phyloP scores from a whole-genome alignment of 2,329 filamentous ascomycete genomes.

The Sporothrix pallida region DNA sequence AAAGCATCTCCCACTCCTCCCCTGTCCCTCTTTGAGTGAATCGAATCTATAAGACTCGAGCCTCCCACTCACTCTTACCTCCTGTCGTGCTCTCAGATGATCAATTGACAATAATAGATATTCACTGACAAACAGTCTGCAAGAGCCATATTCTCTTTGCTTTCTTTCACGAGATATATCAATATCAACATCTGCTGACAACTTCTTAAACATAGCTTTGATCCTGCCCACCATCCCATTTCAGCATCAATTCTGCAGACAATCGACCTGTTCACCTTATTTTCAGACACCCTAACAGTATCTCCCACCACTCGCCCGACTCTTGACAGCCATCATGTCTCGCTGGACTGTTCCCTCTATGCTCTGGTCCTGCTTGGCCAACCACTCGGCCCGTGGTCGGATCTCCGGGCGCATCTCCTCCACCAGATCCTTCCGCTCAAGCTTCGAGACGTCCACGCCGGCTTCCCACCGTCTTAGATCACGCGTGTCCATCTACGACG shows the following conservation, averaged over 20 bases:
- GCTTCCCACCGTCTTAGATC: neutral
- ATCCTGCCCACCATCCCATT: neutral
- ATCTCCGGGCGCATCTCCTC: neutral
- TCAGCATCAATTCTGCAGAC: no score
- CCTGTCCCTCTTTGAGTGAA: neutral
- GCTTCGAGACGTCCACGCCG: neutral
- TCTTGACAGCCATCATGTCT: neutral
- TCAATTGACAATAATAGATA: neutral
- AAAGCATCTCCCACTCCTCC: neutral
- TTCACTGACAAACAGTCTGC: neutral
- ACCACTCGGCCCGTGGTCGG: neutral
- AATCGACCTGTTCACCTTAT: slow-evolving; percentile 11
- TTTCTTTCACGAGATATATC: neutral
- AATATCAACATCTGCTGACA: neutral
- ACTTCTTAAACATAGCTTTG: neutral
- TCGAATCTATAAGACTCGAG: slow-evolving; percentile 3
- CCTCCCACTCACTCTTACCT: neutral
- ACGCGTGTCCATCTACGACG: slow-evolving; percentile 1
- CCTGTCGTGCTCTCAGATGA: neutral
- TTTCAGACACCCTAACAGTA: no score
- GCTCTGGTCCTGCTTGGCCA: neutral
- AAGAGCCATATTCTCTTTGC: neutral
- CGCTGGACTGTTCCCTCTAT: neutral
- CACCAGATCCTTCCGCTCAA: neutral
- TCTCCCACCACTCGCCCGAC: neutral